Percentiles rank a stretch among this genome's conserved stretches.
phyloP scores from a whole-genome alignment of 2,329 filamentous ascomycete species.

The Venturia aucupariae region DNA sequence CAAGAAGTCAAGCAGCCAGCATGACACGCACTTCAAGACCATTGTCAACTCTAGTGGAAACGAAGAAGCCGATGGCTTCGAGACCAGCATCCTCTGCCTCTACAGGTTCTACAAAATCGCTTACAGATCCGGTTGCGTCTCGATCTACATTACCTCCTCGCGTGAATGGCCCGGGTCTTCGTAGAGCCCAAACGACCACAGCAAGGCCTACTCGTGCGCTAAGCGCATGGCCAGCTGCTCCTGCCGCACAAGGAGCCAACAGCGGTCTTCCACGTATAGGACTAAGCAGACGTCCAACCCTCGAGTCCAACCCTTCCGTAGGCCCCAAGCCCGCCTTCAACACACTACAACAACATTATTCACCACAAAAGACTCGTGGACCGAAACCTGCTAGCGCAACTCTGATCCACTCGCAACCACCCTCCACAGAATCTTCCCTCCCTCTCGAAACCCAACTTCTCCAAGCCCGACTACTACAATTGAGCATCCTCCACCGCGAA shows the following conservation, averaged over 20 bases:
- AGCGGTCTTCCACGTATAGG: neutral
- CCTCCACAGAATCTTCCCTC: neutral
- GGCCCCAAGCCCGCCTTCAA: slow-evolving; percentile 10
- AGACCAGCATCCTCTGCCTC: slow-evolving; percentile 1
- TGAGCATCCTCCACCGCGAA: slow-evolving; percentile 27
- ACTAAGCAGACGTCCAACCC: slow-evolving; percentile 4
- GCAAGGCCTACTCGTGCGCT: slow-evolving; percentile 10
- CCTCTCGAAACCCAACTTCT: slow-evolving; percentile 23
- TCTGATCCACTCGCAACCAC: slow-evolving; percentile 13
- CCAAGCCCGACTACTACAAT: slow-evolving; percentile 30
- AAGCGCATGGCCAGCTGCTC: neutral
- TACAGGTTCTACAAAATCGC: neutral
- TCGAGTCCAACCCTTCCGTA: neutral
- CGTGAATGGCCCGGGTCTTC: neutral
- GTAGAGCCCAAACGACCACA: slow-evolving; percentile 1
- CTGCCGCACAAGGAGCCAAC: neutral
- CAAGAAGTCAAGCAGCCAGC: neutral
- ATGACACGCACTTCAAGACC: neutral
- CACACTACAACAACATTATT: slow-evolving; percentile 15
- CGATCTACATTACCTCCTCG: neutral
- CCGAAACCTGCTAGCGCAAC: slow-evolving; percentile 14
- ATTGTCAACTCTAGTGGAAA: slow-evolving; percentile 5
- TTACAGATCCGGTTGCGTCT: neutral
- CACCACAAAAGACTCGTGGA: slow-evolving; percentile 11
- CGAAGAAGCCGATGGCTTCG: neutral